phyloP scores from a whole-genome alignment of 2,329 filamentous ascomycete species.

The Pseudonectria buxi region DNA sequence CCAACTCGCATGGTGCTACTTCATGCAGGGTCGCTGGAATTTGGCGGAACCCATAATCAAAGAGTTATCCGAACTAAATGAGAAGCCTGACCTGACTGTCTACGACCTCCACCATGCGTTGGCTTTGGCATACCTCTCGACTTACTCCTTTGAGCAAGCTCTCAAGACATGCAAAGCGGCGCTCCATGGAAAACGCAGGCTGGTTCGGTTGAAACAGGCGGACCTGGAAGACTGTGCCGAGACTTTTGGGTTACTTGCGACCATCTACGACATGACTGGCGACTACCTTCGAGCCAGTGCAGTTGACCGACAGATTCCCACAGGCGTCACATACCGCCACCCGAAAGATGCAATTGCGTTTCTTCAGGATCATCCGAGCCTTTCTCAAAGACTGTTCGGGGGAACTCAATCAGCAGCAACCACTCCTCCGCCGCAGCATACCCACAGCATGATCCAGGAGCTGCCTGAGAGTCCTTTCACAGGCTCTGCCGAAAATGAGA shows the following conservation, averaged over 20 bases:
- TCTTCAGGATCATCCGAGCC: too few relatives aligned
- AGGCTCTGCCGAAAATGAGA: too few relatives aligned
- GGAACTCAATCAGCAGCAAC: too few relatives aligned
- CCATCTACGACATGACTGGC: conserved; percentile 17
- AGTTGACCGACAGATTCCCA: conserved; percentile 11
- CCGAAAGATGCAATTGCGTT: too few relatives aligned
- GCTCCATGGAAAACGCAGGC: conserved; percentile 15
- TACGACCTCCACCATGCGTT: too few relatives aligned
- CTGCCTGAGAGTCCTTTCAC: too few relatives aligned
- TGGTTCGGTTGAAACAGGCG: conserved; percentile 8
- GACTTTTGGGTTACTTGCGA: conserved; percentile 17
- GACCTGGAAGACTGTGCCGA: conserved; percentile 11
- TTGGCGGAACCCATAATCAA: conserved; percentile 13
- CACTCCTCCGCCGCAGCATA: too few relatives aligned
- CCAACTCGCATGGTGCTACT: conserved; percentile 17
- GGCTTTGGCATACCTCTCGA: conserved; percentile 11
- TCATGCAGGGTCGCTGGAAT: conserved; percentile 15
- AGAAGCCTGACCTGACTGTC: too few relatives aligned
- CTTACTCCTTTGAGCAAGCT: conserved; percentile 18
- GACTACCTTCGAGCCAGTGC: conserved; percentile 18
- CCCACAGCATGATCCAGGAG: too few relatives aligned
- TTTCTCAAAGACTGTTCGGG: too few relatives aligned
- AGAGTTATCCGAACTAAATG: too few relatives aligned
- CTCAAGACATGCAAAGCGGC: conserved; percentile 15
- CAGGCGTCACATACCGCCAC: too few relatives aligned